A percentile compares a stretch with the other conserved stretches of the same genome.
phyloP scores from a whole-genome alignment of 768 basidiomycete species.

The Leucocoprinus leucothites region DNA sequence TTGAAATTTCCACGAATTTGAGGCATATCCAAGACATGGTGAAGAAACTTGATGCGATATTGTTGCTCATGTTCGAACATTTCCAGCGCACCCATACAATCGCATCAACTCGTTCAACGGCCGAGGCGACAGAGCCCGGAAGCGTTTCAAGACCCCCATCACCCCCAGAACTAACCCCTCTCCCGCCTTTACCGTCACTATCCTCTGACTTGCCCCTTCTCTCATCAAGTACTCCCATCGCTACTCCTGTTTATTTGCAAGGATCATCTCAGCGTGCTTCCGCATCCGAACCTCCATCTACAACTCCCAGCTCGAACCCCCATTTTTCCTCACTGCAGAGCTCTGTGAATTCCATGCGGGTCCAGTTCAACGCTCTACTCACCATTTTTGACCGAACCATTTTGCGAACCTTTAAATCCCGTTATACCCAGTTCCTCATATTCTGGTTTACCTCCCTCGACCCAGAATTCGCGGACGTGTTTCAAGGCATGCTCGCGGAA shows the following conservation, averaged over 20 bases:
- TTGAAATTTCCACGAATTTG: conserved; percentile 53
- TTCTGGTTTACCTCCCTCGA: conserved; percentile 96
- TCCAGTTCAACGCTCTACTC: conserved; percentile 84
- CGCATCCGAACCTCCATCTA: not conserved
- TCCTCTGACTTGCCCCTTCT: not conserved
- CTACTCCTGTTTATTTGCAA: not conserved
- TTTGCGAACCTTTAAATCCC: conserved; percentile 93
- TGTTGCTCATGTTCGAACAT: conserved; percentile 83
- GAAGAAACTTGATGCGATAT: conserved; percentile 85
- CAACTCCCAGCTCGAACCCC: conserved; percentile 16
- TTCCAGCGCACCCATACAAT: conserved; percentile 50
- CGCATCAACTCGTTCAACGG: not conserved
- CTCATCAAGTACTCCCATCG: conserved; percentile 11
- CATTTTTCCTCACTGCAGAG: conserved; percentile 19
- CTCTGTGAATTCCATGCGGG: conserved; percentile 28
- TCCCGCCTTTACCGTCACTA: conserved; percentile 19
- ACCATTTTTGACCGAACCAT: conserved; percentile 93
- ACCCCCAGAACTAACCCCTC: conserved; percentile 34
- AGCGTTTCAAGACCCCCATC: conserved; percentile 22
- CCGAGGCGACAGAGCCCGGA: conserved; percentile 12
- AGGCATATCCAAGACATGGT: conserved; percentile 83
- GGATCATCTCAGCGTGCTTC: conserved; percentile 4
- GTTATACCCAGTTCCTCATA: conserved; percentile 94
- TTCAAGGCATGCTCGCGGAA: conserved; percentile 92
- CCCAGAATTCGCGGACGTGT: conserved; percentile 84